These are phyloP conservation scores for Tetraselmis striata DNA, from an alignment of 139 green algal species.

Conservation along the genomic window DNA sequence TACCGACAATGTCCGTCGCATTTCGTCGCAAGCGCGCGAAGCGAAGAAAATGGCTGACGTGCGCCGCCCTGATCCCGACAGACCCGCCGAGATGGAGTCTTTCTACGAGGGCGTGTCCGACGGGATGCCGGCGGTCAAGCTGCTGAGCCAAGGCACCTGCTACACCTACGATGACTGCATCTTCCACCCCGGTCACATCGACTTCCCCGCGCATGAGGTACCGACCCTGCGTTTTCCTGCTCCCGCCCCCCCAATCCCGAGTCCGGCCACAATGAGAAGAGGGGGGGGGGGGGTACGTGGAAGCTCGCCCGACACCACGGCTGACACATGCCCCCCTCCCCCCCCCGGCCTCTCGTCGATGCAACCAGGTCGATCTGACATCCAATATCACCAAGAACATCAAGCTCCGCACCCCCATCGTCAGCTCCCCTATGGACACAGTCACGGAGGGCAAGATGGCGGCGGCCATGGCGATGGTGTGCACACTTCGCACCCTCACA, in stretches of 20 bases:
- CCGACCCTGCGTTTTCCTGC: too few species aligned
- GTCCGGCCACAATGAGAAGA: neutral
- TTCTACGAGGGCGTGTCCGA: neutral
- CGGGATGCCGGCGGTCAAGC: constrained; percentile 47
- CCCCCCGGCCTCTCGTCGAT: neutral
- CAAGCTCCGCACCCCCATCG: constrained; percentile 73
- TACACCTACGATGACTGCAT: constrained; percentile 99
- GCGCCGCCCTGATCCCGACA: too few species aligned
- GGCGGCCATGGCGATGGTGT: constrained; percentile 85
- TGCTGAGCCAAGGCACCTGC: constrained; percentile 79
- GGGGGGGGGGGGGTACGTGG: too few species aligned
- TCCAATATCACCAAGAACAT: constrained; percentile 81
- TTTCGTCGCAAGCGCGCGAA: too few species aligned
- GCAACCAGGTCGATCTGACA: constrained; percentile 73
- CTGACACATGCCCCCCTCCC: neutral
- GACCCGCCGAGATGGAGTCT: neutral
- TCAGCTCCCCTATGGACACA: constrained; percentile 95
- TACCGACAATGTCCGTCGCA: too few species aligned
- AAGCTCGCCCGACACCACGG: too few species aligned
- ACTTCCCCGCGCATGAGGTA: constrained; percentile 90
- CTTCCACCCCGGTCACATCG: constrained; percentile 94
- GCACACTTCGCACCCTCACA: constrained; percentile 1
- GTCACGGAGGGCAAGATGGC: constrained; percentile 96
- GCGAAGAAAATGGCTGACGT: too few species aligned
- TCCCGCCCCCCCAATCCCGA: neutral